Evolutionary conservation across 257 asterid species (phyloP), one percentile per base, ranked within the genome.

Genomic region (Solanum dulcamara): DNA sequence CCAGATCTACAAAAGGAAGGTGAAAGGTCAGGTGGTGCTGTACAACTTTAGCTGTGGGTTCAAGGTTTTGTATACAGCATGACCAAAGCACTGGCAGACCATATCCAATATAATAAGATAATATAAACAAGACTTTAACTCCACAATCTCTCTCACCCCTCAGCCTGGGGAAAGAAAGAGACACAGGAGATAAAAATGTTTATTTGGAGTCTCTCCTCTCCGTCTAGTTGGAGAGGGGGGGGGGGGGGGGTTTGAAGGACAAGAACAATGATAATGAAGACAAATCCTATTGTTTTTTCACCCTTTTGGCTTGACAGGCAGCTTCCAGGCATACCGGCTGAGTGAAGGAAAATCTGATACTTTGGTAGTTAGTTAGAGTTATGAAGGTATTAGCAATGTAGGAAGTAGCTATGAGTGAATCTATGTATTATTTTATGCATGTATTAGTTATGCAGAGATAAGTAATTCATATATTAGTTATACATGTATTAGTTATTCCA

Each of bases 1-100:
- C 99, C 99, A 96, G 48, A 89, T 92, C 99, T 96, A 89, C 53
- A 70, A 70, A 81, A 87, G 33, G 32, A 38, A 40, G 37, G 40
- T 24, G 33, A 50, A 53, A 67, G 32, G 32, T 81, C 64, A 72
- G 40, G 51, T 15, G 59, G 32, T 68, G 82, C 37, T 15, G 82
- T 75, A 44, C 60, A 1, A 75, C 82, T 75, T 68, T 44, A 75
- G 26, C 60, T 14, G 60, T 75, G 24, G 26, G 38, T 75, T 75
- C n/a, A 44, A 44, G 60, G 60, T 75, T 75, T 44, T 44, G 82
- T 75, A 44, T 15, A 44, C 82, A 75, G 82, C 60, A 75, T 75
- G 59, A 44, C 59, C 82, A 75, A 44, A 44, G 82, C 60, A 44
- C 24, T 0, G 38, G 60, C 40, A 75, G 40, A 75, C 60, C 60